These are phyloP conservation scores for Gossypium longicalyx DNA, from an alignment of 345 rosid species.

Conservation along the genomic window DNA sequence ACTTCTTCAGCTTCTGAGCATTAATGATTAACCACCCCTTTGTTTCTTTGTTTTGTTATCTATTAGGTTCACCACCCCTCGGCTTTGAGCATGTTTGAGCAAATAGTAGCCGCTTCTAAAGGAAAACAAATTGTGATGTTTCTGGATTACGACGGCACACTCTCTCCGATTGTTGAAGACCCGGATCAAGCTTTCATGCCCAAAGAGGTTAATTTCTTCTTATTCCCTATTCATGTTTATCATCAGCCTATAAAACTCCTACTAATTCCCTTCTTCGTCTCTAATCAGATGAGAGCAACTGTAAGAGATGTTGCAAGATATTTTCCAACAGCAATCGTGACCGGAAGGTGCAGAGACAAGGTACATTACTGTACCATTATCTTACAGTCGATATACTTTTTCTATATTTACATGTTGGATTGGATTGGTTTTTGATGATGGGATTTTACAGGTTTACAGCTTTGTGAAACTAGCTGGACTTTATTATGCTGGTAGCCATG, in stretches of 20 bases:
- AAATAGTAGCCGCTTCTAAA: slow-evolving; percentile 48
- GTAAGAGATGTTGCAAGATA: slow-evolving; percentile 59
- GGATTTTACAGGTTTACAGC: slow-evolving; percentile 54
- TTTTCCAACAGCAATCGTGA: slow-evolving; percentile 94
- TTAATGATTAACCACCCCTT: background rate
- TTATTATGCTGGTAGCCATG: slow-evolving; percentile 96
- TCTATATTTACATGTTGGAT: background rate
- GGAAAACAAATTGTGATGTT: slow-evolving; percentile 94
- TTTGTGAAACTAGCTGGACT: slow-evolving; percentile 76
- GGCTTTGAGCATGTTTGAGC: slow-evolving; percentile 68
- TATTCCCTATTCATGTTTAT: background rate
- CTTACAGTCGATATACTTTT: background rate
- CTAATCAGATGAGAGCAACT: slow-evolving; percentile 68
- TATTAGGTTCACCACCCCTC: slow-evolving; percentile 73
- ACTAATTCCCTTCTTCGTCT: background rate
- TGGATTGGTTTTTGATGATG: background rate
- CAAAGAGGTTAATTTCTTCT: slow-evolving; percentile 44
- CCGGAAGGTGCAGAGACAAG: slow-evolving; percentile 93
- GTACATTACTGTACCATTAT: slow-evolving; percentile 32
- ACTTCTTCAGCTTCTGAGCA: background rate
- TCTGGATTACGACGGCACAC: slow-evolving; percentile 93
- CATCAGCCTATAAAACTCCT: background rate
- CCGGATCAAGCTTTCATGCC: slow-evolving; percentile 95
- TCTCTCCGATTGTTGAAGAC: slow-evolving; percentile 91
- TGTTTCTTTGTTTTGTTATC: background rate